Conservation (phyloP, 2,329 filamentous ascomycete species). For the Cryphonectria japonica region DNA sequence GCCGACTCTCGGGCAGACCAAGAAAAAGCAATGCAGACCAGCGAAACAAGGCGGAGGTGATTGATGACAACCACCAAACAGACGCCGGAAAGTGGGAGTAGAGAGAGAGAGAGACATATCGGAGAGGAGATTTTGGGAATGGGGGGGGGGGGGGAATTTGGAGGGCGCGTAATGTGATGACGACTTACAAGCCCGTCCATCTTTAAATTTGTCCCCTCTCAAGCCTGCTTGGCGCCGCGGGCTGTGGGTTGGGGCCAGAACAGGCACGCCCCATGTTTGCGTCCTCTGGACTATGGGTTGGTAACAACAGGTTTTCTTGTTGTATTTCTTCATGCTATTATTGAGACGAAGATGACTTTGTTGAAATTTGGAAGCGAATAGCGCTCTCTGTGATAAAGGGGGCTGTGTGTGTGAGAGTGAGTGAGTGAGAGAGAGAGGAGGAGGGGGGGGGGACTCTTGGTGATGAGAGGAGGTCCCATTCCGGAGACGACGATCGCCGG, state of each 20-base stretch:
- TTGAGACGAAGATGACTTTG: background rate
- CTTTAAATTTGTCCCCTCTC: background rate
- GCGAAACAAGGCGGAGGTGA: no score
- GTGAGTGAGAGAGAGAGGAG: background rate
- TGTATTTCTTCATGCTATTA: background rate
- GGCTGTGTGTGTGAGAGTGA: background rate
- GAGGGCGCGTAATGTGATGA: constrained; percentile 3
- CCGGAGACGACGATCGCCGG: background rate
- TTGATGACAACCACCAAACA: background rate
- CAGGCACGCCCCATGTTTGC: background rate
- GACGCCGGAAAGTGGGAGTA: background rate
- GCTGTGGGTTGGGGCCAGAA: background rate
- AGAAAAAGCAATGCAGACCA: no score
- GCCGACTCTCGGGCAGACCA: background rate
- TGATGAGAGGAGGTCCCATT: background rate
- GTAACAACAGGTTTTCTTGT: background rate
- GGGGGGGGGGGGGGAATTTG: background rate
- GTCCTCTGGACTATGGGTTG: background rate
- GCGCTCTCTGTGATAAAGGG: background rate
- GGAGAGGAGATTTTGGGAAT: background rate
- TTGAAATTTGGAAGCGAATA: background rate
- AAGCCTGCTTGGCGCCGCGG: background rate
- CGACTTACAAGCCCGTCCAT: background rate
- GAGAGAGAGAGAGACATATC: background rate
- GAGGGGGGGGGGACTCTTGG: background rate